Base-by-base conservation (phyloP, 2,329 filamentous ascomycete genomes). In the Cadophora luteo-olivacea region DNA sequence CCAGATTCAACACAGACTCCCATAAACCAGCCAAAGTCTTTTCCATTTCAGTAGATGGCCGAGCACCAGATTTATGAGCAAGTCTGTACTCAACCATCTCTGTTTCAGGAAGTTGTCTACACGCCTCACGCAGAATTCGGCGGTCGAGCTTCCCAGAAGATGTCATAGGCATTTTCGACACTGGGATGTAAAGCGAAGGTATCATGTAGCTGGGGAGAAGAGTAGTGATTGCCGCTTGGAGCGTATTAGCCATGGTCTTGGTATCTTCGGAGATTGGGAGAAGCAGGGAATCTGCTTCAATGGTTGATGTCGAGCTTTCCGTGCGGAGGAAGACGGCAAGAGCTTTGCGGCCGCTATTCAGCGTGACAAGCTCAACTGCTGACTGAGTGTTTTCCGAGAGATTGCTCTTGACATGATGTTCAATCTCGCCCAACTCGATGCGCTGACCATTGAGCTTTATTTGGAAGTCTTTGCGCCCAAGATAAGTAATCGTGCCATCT, bases 391-490 rank as follows among this genome's bases (percentile, higher is more conserved):
- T n/a, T 6, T 9, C 3, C 4, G 24, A 7, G 7, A 49, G n/a
- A 3, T 11, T 32, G 9, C 4, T 2, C 29, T 51, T 48, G 14
- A 51, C 29, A n/a, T 80, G 80, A 36, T 65, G 48, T 38, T 32
- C 75, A 70, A 72, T 81, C 82, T 52, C 77, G 70, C 61, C 78
- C 72, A 24, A 70, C 72, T 91, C 88, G 7, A 91, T 81, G 49
- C 88, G 80, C 74, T 90, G 88, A 0, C 88, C 88, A 45, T 87
- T 83, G 25, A 91, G 79, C 75, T 91, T 91, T 66, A 90, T 83
- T 77, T 91, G 88, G 36, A 88, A 86, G 73, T 91, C 89, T 71
- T 88, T 89, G 0, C 82, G 81, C 9, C 38, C 41, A 45, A 66
- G 19, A 22, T 32, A 61, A 25, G 12, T 52, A 4, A 66, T 32